Percentiles rank a stretch among this genome's conserved stretches.
Conservation (phyloP, 345 rosid genomes). For the Heritiera littoralis region DNA sequence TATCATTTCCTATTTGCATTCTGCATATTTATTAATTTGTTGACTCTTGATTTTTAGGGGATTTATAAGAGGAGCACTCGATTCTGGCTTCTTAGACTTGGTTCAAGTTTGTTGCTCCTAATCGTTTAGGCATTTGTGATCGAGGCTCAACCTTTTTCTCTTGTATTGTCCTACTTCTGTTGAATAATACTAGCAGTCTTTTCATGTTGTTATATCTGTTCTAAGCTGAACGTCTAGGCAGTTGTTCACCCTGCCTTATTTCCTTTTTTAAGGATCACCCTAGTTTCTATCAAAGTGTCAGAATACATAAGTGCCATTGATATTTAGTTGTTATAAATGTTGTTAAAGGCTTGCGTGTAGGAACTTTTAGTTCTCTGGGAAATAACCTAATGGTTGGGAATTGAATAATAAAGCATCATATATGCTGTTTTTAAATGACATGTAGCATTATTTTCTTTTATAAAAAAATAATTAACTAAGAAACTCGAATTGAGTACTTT, state of each 20-base stretch:
- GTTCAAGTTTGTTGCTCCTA: not conserved
- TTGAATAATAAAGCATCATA: not conserved
- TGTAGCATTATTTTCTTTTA: not conserved
- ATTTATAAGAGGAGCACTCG: not conserved
- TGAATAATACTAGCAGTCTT: not conserved
- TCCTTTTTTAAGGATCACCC: not conserved
- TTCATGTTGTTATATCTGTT: slow-evolving; percentile 2
- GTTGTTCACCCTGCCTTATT: not conserved
- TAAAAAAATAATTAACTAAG: not conserved
- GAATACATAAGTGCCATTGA: not conserved
- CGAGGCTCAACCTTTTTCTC: not conserved
- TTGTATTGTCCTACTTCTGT: not conserved
- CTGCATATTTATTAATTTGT: not conserved
- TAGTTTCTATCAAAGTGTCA: not conserved
- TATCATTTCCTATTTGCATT: not conserved
- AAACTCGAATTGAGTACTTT: not conserved
- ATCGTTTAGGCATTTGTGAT: not conserved
- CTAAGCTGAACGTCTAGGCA: not conserved
- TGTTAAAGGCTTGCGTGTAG: too few relatives aligned
- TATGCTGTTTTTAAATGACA: not conserved
- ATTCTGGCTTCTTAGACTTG: not conserved
- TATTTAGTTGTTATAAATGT: not conserved
- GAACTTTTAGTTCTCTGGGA: not conserved
- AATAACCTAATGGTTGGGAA: not conserved
- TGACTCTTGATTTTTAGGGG: slow-evolving; percentile 5